phyloP scores from a whole-genome alignment of 2,329 filamentous ascomycete species.

The Erysiphe pulchra region DNA sequence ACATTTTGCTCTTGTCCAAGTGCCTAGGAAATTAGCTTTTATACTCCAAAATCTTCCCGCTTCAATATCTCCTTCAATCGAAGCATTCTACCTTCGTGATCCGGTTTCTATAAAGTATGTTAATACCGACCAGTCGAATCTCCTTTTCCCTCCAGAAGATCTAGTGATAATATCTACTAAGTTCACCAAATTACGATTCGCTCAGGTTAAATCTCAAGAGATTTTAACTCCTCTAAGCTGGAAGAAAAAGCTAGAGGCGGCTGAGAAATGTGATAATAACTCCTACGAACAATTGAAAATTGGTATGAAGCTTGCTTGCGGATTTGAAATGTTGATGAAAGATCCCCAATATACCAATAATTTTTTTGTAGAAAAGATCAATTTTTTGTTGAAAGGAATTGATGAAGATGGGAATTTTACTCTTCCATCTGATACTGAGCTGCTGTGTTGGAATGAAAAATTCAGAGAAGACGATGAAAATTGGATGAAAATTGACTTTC shows the following conservation, averaged over 20 bases:
- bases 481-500: conserved; percentile 81
- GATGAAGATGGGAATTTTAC: conserved; percentile 16
- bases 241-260: conserved; percentile 16
- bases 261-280: conserved; percentile 8
- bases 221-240: conserved; percentile 38
- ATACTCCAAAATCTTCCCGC: conserved; percentile 51
- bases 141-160: conserved; percentile 51
- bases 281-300: conserved; percentile 23
- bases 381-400: conserved; percentile 49
- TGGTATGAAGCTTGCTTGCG: conserved; percentile 75
- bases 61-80: conserved; percentile 58
- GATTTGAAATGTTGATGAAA: conserved; percentile 65
- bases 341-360: conserved; percentile 43
- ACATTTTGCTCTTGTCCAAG: conserved; percentile 46
- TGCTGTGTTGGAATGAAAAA: conserved; percentile 36
- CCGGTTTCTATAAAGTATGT: conserved; percentile 48
- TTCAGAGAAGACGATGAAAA: conserved; percentile 54
- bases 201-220: conserved; percentile 67
- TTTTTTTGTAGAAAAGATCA: conserved; percentile 46
- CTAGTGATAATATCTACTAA: conserved; percentile 53
- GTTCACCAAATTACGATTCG: conserved; percentile 76
- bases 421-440: conserved; percentile 51
- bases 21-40: conserved; percentile 63
- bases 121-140: conserved; percentile 23
- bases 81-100: conserved; percentile 82